These are phyloP conservation scores for Penicillium sp. DNA, from an alignment of 2,329 filamentous ascomycete genomes.

Conservation along the genomic window DNA sequence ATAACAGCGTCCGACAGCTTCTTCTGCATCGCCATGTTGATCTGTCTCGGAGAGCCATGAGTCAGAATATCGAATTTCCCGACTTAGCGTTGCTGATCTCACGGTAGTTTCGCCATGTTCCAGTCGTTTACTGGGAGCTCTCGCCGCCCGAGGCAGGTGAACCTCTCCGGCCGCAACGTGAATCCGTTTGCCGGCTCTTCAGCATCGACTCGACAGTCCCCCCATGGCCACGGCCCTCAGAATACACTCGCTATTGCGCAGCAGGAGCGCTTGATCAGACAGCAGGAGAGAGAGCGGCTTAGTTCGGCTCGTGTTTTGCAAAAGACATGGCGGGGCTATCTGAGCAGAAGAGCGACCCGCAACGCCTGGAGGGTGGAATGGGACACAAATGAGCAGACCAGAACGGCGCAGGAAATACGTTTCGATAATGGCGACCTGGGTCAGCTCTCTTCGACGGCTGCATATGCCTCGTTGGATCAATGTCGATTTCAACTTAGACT, in stretches of 20 bases:
- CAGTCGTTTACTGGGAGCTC: constrained; percentile 86
- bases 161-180: constrained; percentile 77
- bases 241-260: constrained; percentile 81
- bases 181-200: constrained; percentile 76
- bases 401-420: constrained; percentile 25
- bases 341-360: constrained; percentile 56
- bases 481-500: constrained; percentile 58
- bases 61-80: background rate
- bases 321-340: constrained; percentile 75
- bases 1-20: background rate
- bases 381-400: constrained; percentile 54
- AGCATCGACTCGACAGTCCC: constrained; percentile 55
- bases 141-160: constrained; percentile 83
- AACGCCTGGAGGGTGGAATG: constrained; percentile 57
- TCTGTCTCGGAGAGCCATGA: background rate
- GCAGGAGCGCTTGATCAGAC: constrained; percentile 74
- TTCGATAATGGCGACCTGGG: constrained; percentile 35
- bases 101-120: constrained; percentile 60
- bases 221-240: constrained; percentile 60
- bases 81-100: background rate
- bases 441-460: background rate
- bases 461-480: constrained; percentile 9
- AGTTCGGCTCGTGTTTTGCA: constrained; percentile 74
- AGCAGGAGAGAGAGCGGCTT: constrained; percentile 73
- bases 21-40: background rate